These are phyloP conservation scores for Neocatenulostroma microsporum DNA, from an alignment of 2,329 filamentous ascomycete genomes.

Conservation along the genomic window DNA sequence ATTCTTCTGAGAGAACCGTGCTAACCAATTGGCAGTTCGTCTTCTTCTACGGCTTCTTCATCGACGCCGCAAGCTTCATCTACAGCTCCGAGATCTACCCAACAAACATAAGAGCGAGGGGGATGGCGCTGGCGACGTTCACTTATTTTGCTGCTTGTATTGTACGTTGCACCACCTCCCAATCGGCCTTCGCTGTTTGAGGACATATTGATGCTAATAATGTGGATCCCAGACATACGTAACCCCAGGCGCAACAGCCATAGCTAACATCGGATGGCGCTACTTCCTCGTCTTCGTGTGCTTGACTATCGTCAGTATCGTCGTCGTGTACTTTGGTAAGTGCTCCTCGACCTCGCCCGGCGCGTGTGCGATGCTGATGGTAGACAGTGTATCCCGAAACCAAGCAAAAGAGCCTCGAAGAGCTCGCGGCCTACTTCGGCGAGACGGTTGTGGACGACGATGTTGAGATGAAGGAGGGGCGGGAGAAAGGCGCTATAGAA, in stretches of 20 bases:
- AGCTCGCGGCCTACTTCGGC: constrained; percentile 7
- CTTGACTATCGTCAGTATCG: constrained; percentile 4
- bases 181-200: too few species aligned
- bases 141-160: constrained; percentile 8
- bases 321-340: constrained; percentile 7
- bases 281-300: constrained; percentile 4
- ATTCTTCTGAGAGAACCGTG: too few species aligned
- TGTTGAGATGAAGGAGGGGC: neutral
- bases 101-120: constrained; percentile 6
- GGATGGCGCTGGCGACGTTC: constrained; percentile 4
- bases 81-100: constrained; percentile 8
- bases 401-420: constrained; percentile 5
- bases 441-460: constrained; percentile 6
- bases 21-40: too few species aligned
- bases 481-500: constrained; percentile 1
- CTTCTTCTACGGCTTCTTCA: constrained; percentile 9
- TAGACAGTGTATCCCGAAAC: constrained; percentile 3
- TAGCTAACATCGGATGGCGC: constrained; percentile 4
- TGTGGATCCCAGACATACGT: constrained; percentile 3
- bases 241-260: constrained; percentile 4
- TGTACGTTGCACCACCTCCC: neutral
- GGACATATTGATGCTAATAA: neutral
- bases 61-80: constrained; percentile 8
- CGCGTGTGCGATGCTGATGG: too few species aligned
- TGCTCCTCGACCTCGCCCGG: neutral